Evolutionary conservation across 192 early-diverging fungal species (phyloP), one percentile per base, ranked within the genome.

Genomic region (Rhizophagus sp.): DNA sequence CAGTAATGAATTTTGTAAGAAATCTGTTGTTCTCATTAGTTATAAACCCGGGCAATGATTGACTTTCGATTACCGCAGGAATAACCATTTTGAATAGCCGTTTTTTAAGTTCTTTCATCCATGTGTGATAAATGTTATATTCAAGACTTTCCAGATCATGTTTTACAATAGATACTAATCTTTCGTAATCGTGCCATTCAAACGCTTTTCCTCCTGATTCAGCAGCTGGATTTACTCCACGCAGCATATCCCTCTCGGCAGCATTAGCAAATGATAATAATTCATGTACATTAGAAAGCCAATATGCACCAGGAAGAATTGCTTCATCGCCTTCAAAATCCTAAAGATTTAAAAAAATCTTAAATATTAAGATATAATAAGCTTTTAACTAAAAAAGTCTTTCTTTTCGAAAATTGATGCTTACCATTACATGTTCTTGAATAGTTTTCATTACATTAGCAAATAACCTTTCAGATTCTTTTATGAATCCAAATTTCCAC

Each of bases 31-130:
- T 92, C 82, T 99, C 96, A 82, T 92, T 98, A 73, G 96, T 91
- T 76, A 95, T 94, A 83, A 97, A 98, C 12, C 97, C 97, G 5
- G 96, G 96, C 27, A 98, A 87, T 0, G 94, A 94, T 85, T 99
- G 96, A 84, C 94, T 93, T 86, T 99, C 97, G 52, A 99, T 96
- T 22, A 99, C 92, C 27, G 96, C 96, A 4, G 97, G 97, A 49
- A 99, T 94, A 79, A 97, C 94, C 91, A 98, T 95, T 88, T 97
- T 96, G 75, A 87, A 88, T 27, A 99, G 88, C 10, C 95, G 91
- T 87, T 98, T 99, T 85, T 98, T 97, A 80, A 98, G 89, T 70
- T 97, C 95, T 85, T 96, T 97, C 91, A 98, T 95, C 97, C 97
- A 98, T 25, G 95, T 96, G 87, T 96, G 96, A 90, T 96, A 98